Evolutionary conservation across 192 early-diverging fungal species (phyloP).

Genomic region (Backusella parvicylindrica): DNA sequence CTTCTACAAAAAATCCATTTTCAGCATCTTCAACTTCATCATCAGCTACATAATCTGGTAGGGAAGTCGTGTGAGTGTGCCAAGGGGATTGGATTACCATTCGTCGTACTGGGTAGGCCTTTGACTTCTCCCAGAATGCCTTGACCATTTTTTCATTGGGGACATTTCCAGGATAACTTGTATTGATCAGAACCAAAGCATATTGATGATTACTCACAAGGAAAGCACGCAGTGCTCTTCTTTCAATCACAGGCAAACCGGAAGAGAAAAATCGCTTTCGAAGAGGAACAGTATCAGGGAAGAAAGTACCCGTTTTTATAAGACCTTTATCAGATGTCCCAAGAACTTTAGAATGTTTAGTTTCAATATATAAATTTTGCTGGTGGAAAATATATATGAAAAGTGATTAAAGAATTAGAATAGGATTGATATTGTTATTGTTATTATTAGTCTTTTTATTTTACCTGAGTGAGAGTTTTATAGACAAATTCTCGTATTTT

Average conservation of each 20-base stretch:
- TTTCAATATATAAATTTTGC: neutral
- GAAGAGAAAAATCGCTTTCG: neutral
- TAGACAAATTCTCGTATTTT: neutral
- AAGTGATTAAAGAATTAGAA: no score
- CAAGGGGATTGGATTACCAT: neutral
- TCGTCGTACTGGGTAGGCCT: neutral
- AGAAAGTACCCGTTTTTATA: neutral
- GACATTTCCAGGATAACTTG: neutral
- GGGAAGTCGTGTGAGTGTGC: neutral
- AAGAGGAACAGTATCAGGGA: neutral
- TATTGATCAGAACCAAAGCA: neutral
- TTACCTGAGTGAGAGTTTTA: neutral
- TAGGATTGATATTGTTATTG: no score
- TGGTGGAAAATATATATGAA: neutral
- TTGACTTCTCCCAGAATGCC: neutral
- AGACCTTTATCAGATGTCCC: constrained; percentile 3
- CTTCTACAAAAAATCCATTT: neutral
- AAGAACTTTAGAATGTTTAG: neutral
- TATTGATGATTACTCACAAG: neutral
- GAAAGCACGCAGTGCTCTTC: neutral
- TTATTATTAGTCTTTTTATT: no score
- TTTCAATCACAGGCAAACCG: neutral
- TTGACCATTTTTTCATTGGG: neutral
- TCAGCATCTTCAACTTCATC: neutral
- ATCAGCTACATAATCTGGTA: neutral